Evolutionary conservation across 805 yeast genomes (phyloP).

Genomic region (Nakazawaea ishiwadae): DNA sequence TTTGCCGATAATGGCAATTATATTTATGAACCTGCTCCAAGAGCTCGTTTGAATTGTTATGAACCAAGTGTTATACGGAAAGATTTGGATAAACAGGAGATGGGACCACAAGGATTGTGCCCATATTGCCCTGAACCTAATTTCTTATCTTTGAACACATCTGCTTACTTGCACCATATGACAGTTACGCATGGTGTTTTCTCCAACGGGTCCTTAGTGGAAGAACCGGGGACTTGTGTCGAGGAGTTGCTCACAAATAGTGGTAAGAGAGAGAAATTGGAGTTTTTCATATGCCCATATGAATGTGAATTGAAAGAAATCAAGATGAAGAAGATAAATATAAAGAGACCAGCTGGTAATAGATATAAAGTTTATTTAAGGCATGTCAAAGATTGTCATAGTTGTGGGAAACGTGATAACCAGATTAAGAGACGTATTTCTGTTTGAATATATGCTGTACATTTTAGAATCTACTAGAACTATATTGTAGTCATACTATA

Average conservation of each 20-base stretch:
- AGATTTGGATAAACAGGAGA: background rate
- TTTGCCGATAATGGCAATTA: background rate
- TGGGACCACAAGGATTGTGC: slow-evolving; percentile 4
- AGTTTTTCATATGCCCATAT: slow-evolving; percentile 10
- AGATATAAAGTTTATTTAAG: slow-evolving; percentile 11
- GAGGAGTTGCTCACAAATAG: background rate
- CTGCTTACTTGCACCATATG: slow-evolving; percentile 27
- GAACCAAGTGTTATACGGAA: slow-evolving; percentile 9
- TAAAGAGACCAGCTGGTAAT: background rate
- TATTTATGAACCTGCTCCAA: slow-evolving; percentile 3
- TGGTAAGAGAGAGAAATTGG: slow-evolving; percentile 1
- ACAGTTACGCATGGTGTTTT: slow-evolving; percentile 27
- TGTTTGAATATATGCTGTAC: too few relatives aligned
- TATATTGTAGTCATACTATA: too few relatives aligned
- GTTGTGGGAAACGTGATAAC: slow-evolving; percentile 9
- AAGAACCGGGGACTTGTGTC: slow-evolving; percentile 17
- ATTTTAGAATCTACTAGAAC: too few relatives aligned
- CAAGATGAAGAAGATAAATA: slow-evolving; percentile 3
- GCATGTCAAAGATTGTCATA: slow-evolving; percentile 11
- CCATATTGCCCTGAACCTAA: slow-evolving; percentile 7
- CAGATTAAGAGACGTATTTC: background rate
- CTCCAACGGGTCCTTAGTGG: slow-evolving; percentile 24
- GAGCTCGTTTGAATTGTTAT: slow-evolving; percentile 4
- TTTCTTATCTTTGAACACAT: slow-evolving; percentile 23
- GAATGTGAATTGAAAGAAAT: slow-evolving; percentile 4